Evolutionary conservation across 345 rosid species (phyloP), one percentile per base, ranked within the genome.

Genomic region (Rhizophora apiculata): DNA sequence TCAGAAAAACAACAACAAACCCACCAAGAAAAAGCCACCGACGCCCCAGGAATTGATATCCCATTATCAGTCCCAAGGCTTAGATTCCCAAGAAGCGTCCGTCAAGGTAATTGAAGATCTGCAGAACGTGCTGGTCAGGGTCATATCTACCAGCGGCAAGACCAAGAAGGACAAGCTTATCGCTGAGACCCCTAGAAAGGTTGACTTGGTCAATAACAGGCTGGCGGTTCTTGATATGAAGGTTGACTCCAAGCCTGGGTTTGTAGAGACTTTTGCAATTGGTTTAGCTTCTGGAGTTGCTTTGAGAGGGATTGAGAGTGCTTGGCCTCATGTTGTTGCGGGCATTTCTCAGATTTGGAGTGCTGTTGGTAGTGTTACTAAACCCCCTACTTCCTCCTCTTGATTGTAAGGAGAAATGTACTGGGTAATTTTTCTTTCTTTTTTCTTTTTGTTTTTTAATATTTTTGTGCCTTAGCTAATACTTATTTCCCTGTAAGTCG

Each of bases 241-340:
- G 84, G 16, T 93, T 43, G 98, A 93, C 63, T 78, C 90, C 22
- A 93, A 91, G 81, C 98, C 98, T 68, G 91, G 98, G 0, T 86
- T 78, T 43, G 63, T 67, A 5, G 84, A 84, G 78, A 85, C 91
- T 26, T 85, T 91, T 30, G 88, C 72, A 3, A 49, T 91, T 53
- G 97, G 92, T 32, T 60, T 91, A 63, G 92, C 89, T 63, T 86
- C 97, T 52, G 91, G 92, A 21, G 89, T 86, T 15, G 83, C 92
- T 36, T 77, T 89, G 34, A 82, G 82, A 70, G 96, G 89, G 20
- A 21, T 88, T 62, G 76, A 51, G 58, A 53, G 70, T 76, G 80
- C 82, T 29, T 79, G 74, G 82, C 97, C 97, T 68, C 86, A 79
- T 65, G 84, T 90, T 52, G 20, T 85, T 16, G 72, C 60, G 57